Percentiles rank a stretch among this genome's conserved stretches.
phyloP scores from a whole-genome alignment of 2,329 filamentous ascomycete species.

The Alternaria incomplexa region DNA sequence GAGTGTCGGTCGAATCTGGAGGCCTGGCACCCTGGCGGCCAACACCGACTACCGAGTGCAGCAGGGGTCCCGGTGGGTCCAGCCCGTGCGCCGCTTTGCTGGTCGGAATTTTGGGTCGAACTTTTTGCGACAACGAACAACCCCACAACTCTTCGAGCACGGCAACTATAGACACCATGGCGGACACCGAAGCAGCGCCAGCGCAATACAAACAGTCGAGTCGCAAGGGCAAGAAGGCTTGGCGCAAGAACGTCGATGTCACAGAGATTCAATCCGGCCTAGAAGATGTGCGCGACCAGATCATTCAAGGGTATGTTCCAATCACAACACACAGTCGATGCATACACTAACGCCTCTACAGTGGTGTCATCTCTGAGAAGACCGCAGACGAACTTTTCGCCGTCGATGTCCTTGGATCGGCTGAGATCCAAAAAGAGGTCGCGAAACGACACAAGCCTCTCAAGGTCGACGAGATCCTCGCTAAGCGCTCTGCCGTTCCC shows the following conservation, averaged over 20 bases:
- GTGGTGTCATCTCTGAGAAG: constrained; percentile 86
- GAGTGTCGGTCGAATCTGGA: constrained; percentile 28
- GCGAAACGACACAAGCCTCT: constrained; percentile 76
- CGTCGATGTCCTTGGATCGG: constrained; percentile 77
- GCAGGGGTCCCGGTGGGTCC: constrained; percentile 11
- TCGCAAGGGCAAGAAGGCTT: constrained; percentile 97
- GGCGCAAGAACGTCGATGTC: constrained; percentile 97
- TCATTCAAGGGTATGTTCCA: constrained; percentile 78
- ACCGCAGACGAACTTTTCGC: constrained; percentile 83
- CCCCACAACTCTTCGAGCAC: constrained; percentile 10
- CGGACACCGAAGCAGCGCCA: constrained; percentile 62
- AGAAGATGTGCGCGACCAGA: constrained; percentile 82
- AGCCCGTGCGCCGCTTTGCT: constrained; percentile 13
- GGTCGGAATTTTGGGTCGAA: constrained; percentile 20
- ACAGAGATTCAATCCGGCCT: constrained; percentile 84
- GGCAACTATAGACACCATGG: constrained; percentile 21
- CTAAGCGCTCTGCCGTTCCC: constrained; percentile 79
- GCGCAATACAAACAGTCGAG: constrained; percentile 87
- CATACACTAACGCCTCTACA: constrained; percentile 47
- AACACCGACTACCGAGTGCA: constrained; percentile 17
- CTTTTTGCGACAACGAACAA: constrained; percentile 20
- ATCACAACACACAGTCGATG: not conserved
- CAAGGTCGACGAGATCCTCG: constrained; percentile 91
- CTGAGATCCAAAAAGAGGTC: constrained; percentile 67
- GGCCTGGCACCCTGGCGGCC: constrained; percentile 18